Evolutionary conservation across 768 basidiomycete genomes (phyloP), one percentile per base, ranked within the genome.

Genomic region (Pulveroboletus frians): DNA sequence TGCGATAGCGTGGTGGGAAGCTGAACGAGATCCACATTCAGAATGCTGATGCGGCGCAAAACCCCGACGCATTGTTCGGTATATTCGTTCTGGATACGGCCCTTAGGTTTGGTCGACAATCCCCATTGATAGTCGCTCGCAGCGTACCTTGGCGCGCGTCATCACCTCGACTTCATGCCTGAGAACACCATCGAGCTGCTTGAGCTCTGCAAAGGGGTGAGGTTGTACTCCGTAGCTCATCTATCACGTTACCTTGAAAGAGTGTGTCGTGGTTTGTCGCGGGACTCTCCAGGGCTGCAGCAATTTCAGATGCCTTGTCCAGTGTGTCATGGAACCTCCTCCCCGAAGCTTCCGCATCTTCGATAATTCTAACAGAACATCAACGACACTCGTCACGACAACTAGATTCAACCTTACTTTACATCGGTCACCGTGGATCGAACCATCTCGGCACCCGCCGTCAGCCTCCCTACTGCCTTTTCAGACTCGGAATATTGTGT

Each of bases 21-120:
- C 34, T 82, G 75, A 1, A 92, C 79, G 34, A 97, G 77, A 49
- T 86, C 84, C 51, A 83, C 83, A 67, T 98, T 96, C 30, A 96
- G 73, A 13, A 72, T 62, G 52, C 90, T 88, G 53, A 96, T 88
- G 48, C 79, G 81, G 34, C 85, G 84, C 6, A 98, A 74, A 14
- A 77, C 73, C 9, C 73, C 65, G 21, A 96, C 69, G 55, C 76
- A 81, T 60, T 83, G 81, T 42, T 78, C 78, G 2, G 85, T 89
- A 58, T 81, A 86, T 5, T 77, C 70, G 58, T 91, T 91, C 86
- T 92, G 52, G 51, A 50, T 35, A 13, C 4, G 13, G n/a, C 21
- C 18, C 26, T 63, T n/a, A 46, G 26, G 14, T n/a, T n/a, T 18
- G 2, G 32, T 32, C 9, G 5, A 43, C 2, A 11, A 43, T 21